A percentile compares a stretch with the other conserved stretches of the same genome.
These are phyloP conservation scores for Apiospora kogelbergensis DNA, from an alignment of 2,329 filamentous ascomycete genomes.

Conservation along the genomic window DNA sequence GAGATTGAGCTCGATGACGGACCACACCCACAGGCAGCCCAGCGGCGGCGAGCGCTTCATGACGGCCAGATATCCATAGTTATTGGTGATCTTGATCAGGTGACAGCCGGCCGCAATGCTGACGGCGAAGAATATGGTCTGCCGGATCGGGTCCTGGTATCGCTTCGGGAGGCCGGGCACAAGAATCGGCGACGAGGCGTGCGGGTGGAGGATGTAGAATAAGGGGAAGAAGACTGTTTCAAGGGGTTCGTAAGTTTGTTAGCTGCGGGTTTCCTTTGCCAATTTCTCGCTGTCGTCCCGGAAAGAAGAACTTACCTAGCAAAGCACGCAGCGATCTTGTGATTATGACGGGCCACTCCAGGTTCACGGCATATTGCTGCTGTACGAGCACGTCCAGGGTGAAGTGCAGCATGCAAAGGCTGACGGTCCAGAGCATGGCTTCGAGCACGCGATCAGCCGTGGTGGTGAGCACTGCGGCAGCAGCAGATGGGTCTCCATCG, in stretches of 20 bases:
- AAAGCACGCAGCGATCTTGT: conserved; percentile 53
- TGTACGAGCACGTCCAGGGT: conserved; percentile 79
- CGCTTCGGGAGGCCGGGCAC: conserved; percentile 48
- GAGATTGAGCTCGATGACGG: conserved; percentile 81
- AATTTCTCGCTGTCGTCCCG: too few relatives aligned
- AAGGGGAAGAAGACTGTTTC: conserved; percentile 52
- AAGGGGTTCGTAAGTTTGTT: conserved; percentile 9
- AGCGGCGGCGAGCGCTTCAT: conserved; percentile 92
- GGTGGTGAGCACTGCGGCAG: conserved; percentile 25
- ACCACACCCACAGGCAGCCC: conserved; percentile 91
- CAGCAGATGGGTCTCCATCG: background rate
- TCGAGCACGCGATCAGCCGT: conserved; percentile 54
- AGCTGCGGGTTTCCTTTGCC: too few relatives aligned
- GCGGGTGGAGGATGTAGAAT: conserved; percentile 57
- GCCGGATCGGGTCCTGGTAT: conserved; percentile 50
- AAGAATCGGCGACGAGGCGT: conserved; percentile 47
- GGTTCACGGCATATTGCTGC: conserved; percentile 70
- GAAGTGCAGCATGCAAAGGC: conserved; percentile 71
- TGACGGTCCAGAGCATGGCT: conserved; percentile 57
- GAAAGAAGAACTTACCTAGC: conserved; percentile 42
- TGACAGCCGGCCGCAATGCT: conserved; percentile 70
- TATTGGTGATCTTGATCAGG: conserved; percentile 79
- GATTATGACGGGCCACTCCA: conserved; percentile 58
- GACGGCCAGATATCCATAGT: conserved; percentile 76
- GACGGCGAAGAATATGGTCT: conserved; percentile 62